phyloP scores from a whole-genome alignment of 345 rosid genomes.

The Arabis alpina region DNA sequence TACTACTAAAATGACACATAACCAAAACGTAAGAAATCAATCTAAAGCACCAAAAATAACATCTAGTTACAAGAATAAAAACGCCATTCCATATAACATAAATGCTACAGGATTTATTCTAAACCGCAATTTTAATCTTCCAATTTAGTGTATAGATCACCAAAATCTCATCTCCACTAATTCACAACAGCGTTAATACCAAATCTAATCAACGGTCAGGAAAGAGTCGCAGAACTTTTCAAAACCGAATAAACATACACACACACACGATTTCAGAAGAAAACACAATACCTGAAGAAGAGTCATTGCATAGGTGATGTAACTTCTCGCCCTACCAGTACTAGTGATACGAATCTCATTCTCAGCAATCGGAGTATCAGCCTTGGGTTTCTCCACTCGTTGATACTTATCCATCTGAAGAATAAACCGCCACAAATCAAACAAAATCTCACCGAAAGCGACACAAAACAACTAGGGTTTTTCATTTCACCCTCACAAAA shows the following conservation, averaged over 20 bases:
- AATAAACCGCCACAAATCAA: background rate
- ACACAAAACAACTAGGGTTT: constrained; percentile 15
- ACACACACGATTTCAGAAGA: constrained; percentile 15
- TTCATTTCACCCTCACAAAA: background rate
- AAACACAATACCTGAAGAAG: constrained; percentile 64
- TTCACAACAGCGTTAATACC: constrained; percentile 2
- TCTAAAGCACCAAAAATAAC: background rate
- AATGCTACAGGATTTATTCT: background rate
- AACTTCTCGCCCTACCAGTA: constrained; percentile 83
- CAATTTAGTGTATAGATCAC: background rate
- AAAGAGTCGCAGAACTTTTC: background rate
- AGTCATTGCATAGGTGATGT: constrained; percentile 84
- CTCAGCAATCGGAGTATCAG: constrained; percentile 74
- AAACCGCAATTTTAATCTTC: background rate
- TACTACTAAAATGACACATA: background rate
- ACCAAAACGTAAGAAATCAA: background rate
- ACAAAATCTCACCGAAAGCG: constrained; percentile 11
- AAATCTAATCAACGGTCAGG: background rate
- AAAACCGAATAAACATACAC: constrained; percentile 1
- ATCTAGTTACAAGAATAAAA: background rate
- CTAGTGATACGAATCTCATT: constrained; percentile 91
- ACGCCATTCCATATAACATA: background rate
- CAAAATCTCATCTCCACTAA: constrained; percentile 2
- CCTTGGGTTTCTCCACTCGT: constrained; percentile 81
- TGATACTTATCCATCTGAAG: constrained; percentile 77